Conservation (phyloP, 2,329 filamentous ascomycete genomes). For the Penicillium palitans region DNA sequence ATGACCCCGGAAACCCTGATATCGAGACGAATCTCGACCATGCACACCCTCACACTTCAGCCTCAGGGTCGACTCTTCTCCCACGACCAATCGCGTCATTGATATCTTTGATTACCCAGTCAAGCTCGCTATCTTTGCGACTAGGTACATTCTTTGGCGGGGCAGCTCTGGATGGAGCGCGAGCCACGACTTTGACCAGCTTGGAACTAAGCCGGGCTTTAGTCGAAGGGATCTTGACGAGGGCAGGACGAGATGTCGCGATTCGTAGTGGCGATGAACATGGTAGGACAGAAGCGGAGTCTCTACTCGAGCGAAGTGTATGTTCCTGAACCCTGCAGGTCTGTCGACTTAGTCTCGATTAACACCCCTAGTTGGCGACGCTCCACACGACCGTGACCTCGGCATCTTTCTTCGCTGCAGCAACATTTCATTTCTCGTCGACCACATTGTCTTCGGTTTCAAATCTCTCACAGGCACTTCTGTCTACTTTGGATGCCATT, state of each 20-base stretch:
- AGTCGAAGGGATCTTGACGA: constrained; percentile 46
- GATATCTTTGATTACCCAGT: constrained; percentile 47
- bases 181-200: constrained; percentile 47
- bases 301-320: constrained; percentile 49
- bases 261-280: constrained; percentile 50
- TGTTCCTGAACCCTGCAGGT: constrained; percentile 15
- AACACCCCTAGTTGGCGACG: constrained; percentile 39
- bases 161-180: constrained; percentile 46
- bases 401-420: constrained; percentile 49
- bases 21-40: neutral
- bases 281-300: constrained; percentile 45
- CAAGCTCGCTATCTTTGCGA: constrained; percentile 47
- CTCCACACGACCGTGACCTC: constrained; percentile 49
- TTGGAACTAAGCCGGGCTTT: constrained; percentile 48
- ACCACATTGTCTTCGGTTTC: constrained; percentile 46
- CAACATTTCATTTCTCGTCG: constrained; percentile 49
- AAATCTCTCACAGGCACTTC: constrained; percentile 45
- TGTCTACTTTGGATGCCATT: constrained; percentile 49
- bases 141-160: constrained; percentile 47
- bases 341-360: constrained; percentile 13
- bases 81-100: constrained; percentile 46
- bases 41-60: neutral
- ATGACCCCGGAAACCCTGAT: neutral
- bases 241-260: constrained; percentile 47
- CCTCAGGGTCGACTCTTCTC: constrained; percentile 41